Base-by-base conservation (phyloP, 768 basidiomycete genomes). In the Cystobasidium onofrii region DNA sequence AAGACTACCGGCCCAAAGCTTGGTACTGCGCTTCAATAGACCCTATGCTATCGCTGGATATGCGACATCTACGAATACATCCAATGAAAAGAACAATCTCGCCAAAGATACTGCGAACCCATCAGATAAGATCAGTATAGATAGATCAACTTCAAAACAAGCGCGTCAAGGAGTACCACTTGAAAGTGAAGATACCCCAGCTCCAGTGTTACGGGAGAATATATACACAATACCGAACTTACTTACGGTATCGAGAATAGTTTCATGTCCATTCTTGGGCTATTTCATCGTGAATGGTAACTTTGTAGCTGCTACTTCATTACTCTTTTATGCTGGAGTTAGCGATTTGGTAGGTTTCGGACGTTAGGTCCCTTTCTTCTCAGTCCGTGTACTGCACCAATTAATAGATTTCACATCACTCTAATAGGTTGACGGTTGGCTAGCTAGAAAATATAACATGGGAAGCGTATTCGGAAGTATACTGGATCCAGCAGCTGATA, bases 401-500 rank as follows among this genome's bases (percentile, higher is more conserved):
- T n/a, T n/a, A n/a, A n/a, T n/a, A n/a, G n/a, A n/a, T n/a, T n/a
- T n/a, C n/a, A n/a, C n/a, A n/a, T n/a, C n/a, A n/a, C n/a, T 63
- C 17, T 18, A 23, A 9, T 81, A 98, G 95, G 85, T 88, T 71
- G 96, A 99, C 78, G 96, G 96, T 0, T 97, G 84, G 80, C 82
- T 99, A 74, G 96, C 96, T 0, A 85, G 96, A 76, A 85, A 85
- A 71, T 97, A 85, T 83, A 88, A 89, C 31, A 91, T 91, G 89
- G 86, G 86, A 31, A 87, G 91, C 15, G 92, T 98, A n/a, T 84
- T 98, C 23, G 96, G 96, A 23, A 90, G 91, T 10, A 92, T 98
- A 73, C 85, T 99, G 15, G 96, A 99, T 80, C 96, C 96, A 15
- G 92, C 95, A 0, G 96, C 96, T 1, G 96, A 99, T 85, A 99